These are phyloP conservation scores for Pseudopithomyces maydicus DNA, from an alignment of 2,329 filamentous ascomycete genomes.

Conservation along the genomic window DNA sequence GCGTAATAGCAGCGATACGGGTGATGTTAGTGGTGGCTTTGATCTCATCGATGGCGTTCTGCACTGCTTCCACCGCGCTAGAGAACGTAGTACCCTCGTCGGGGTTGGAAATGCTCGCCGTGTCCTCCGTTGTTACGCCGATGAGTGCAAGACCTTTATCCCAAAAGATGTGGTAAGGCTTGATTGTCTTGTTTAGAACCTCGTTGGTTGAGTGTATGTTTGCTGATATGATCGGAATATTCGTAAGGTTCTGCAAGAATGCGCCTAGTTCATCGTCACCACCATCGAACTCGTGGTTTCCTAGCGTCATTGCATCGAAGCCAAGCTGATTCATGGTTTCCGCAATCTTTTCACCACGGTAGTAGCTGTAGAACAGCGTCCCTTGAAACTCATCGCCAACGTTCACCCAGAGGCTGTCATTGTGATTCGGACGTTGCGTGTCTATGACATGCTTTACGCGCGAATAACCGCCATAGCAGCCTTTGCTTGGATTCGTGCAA, in stretches of 20 bases:
- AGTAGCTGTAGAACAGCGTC: conserved; percentile 70
- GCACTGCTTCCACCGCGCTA: conserved; percentile 62
- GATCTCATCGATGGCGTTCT: conserved; percentile 67
- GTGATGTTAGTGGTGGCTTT: conserved; percentile 65
- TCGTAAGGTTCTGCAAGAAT: conserved; percentile 65
- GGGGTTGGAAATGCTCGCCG: conserved; percentile 63
- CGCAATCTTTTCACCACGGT: conserved; percentile 70
- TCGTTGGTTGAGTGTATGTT: conserved; percentile 67
- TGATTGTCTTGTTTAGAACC: conserved; percentile 65
- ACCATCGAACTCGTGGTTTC: conserved; percentile 71
- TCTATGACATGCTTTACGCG: conserved; percentile 67
- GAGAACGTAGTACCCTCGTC: conserved; percentile 63
- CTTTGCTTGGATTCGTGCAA: conserved; percentile 60
- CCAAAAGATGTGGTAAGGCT: conserved; percentile 68
- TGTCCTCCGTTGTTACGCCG: conserved; percentile 66
- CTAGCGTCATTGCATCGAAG: conserved; percentile 71
- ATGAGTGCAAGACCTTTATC: conserved; percentile 66
- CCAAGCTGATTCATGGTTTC: conserved; percentile 67
- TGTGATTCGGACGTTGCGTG: conserved; percentile 60
- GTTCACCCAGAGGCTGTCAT: conserved; percentile 68
- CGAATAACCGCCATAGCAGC: conserved; percentile 69
- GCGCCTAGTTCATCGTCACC: conserved; percentile 67
- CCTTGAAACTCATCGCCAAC: conserved; percentile 73
- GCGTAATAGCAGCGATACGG: conserved; percentile 68
- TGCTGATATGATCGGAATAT: conserved; percentile 66